Conservation (phyloP, 306 rosid species). For the Corylus heterophylla region DNA sequence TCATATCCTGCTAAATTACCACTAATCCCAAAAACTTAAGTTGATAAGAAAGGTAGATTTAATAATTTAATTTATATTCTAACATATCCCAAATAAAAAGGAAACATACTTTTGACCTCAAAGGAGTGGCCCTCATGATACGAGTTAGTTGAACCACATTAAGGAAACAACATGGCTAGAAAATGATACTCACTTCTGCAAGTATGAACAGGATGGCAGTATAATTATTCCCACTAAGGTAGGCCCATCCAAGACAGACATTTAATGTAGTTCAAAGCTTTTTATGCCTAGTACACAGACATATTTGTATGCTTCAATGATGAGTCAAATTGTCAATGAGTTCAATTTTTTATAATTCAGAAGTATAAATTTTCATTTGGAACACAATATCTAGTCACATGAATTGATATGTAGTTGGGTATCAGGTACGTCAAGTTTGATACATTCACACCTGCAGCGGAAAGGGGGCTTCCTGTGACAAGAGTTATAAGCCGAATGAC, state of each 20-base stretch:
- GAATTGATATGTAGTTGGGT: slow-evolving; percentile 45
- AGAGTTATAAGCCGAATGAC: slow-evolving; percentile 90
- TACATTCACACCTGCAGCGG: slow-evolving; percentile 97
- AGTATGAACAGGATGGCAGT: not conserved
- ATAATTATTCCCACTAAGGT: not conserved
- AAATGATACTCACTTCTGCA: not conserved
- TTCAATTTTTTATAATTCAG: not conserved
- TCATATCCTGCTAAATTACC: no score
- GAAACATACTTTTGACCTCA: not conserved
- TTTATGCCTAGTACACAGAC: not conserved
- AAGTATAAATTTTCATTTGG: not conserved
- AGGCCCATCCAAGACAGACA: not conserved
- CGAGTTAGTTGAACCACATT: not conserved
- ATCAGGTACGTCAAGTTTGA: slow-evolving; percentile 98
- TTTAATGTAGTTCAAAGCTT: not conserved
- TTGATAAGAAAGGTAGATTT: no score
- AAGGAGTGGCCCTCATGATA: slow-evolving; percentile 2
- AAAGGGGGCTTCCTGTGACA: slow-evolving; percentile 95
- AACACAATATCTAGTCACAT: slow-evolving; percentile 1
- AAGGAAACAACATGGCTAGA: not conserved
- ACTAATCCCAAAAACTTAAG: no score
- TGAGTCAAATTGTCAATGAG: not conserved
- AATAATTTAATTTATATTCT: no score
- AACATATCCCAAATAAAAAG: not conserved
- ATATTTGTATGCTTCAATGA: not conserved